phyloP scores from a whole-genome alignment of 345 rosid genomes.

The Euphorbia lathyris region DNA sequence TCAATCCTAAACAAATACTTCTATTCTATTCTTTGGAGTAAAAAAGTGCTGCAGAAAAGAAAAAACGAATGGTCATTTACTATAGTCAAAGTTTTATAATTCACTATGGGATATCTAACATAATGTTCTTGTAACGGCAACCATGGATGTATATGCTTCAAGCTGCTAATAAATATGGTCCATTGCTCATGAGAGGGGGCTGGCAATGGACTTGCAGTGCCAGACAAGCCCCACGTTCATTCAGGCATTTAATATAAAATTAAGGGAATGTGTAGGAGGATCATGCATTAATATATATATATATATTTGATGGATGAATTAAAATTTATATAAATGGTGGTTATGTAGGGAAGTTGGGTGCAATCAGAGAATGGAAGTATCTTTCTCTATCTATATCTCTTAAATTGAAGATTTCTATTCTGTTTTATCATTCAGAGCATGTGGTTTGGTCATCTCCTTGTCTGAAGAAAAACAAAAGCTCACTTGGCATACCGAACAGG shows the following conservation, averaged over 20 bases:
- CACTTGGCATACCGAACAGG: no score
- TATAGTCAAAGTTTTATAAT: no score
- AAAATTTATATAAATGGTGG: not conserved
- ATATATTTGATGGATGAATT: not conserved
- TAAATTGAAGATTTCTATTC: conserved; percentile 14
- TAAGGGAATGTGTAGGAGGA: not conserved
- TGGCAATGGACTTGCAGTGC: conserved; percentile 8
- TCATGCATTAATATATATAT: not conserved
- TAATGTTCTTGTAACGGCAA: no score
- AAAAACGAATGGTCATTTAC: no score
- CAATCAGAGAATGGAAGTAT: not conserved
- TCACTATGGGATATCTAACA: not conserved
- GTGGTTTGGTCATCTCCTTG: conserved; percentile 7
- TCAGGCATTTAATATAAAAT: not conserved
- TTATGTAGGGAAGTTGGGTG: not conserved
- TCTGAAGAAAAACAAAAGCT: not conserved
- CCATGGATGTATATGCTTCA: no score
- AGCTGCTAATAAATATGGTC: not conserved
- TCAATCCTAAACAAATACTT: no score
- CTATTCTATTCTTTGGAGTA: no score
- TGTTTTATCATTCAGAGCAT: conserved; percentile 2
- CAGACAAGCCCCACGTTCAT: conserved; percentile 18
- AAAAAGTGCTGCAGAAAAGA: no score
- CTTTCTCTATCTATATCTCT: conserved; percentile 7
- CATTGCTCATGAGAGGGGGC: not conserved